Evolutionary conservation across 2,329 filamentous ascomycete species (phyloP).

Genomic region (Diaporthe vaccinii): DNA sequence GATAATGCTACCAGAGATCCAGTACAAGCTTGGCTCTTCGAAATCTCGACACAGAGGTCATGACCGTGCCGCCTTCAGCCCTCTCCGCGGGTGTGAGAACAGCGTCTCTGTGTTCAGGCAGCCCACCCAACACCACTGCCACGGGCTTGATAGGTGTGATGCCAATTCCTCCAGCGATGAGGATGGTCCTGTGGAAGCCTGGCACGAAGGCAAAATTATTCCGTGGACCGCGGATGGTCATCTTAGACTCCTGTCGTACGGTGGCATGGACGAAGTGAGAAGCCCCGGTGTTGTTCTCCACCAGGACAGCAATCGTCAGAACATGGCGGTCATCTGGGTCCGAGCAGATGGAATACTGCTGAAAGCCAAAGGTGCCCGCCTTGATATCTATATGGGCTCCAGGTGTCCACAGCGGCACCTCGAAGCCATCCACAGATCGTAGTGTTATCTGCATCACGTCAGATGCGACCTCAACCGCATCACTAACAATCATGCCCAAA

Average conservation of each 20-base stretch:
- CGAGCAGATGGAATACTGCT: constrained; percentile 11
- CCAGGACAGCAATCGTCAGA: background rate
- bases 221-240: background rate
- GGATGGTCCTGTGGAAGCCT: background rate
- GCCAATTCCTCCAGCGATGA: background rate
- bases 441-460: background rate
- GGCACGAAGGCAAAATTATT: background rate
- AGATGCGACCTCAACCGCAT: background rate
- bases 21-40: background rate
- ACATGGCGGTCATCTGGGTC: background rate
- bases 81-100: background rate
- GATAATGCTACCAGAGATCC: background rate
- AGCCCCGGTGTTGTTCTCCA: background rate
- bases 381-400: constrained; percentile 1
- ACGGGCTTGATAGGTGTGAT: constrained; percentile 7
- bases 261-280: background rate
- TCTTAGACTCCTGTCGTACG: background rate
- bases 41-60: background rate
- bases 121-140: background rate
- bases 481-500: background rate
- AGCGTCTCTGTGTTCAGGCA: background rate
- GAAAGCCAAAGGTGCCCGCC: background rate
- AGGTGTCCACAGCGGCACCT: background rate
- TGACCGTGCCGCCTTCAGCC: background rate
- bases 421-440: background rate